phyloP scores from a whole-genome alignment of 495 filamentous ascomycete genomes.

The Cudoniella acicularis region DNA sequence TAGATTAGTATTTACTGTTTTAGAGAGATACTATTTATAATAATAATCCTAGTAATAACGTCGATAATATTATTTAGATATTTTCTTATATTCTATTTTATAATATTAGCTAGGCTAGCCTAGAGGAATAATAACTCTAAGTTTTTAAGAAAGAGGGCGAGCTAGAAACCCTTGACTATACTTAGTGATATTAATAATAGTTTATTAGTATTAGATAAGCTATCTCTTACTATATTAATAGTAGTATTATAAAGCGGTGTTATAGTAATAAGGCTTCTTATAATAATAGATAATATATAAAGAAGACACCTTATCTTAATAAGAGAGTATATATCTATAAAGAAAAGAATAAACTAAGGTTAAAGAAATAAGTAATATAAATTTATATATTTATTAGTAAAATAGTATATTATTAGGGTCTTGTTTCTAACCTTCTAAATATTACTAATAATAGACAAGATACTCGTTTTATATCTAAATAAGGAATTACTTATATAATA shows the following conservation, averaged over 20 bases:
- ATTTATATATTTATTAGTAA: no score
- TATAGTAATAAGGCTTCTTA: not conserved
- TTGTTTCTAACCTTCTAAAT: no score
- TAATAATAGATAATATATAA: slow-evolving; percentile 4
- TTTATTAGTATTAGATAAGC: slow-evolving; percentile 6
- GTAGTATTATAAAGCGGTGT: slow-evolving; percentile 3
- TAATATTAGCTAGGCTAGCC: slow-evolving; percentile 11
- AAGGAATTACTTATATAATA: no score
- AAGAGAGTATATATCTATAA: not conserved
- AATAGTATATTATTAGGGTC: no score
- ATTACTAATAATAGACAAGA: no score
- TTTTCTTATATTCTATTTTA: slow-evolving; percentile 5
- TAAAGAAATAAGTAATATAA: not conserved
- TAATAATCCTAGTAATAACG: slow-evolving; percentile 8
- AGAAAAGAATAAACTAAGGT: not conserved
- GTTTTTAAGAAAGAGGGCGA: slow-evolving; percentile 12
- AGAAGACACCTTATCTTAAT: slow-evolving; percentile 1
- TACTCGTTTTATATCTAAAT: no score
- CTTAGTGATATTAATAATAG: slow-evolving; percentile 5
- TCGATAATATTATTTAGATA: slow-evolving; percentile 9
- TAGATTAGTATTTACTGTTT: not conserved
- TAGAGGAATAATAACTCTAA: slow-evolving; percentile 8
- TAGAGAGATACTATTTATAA: slow-evolving; percentile 4
- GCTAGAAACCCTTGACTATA: slow-evolving; percentile 6
- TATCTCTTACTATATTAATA: slow-evolving; percentile 7